Evolutionary conservation across 352 stramenopile genomes (phyloP).

Genomic region (Globisporangium solare): DNA sequence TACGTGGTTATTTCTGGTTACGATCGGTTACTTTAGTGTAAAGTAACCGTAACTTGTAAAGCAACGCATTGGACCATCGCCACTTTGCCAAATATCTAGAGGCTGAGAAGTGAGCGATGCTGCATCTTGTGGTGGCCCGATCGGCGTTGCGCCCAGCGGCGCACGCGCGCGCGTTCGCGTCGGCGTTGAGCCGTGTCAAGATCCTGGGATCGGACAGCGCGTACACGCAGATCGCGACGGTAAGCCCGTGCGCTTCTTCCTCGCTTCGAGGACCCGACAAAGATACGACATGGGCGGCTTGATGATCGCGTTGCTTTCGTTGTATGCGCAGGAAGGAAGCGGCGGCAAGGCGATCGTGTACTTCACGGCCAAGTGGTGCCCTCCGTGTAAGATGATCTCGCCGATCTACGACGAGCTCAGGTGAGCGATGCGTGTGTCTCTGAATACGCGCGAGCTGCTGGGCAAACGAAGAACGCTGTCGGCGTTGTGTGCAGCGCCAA

Average conservation of each 20-base stretch:
- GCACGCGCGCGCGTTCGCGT: conserved; percentile 23
- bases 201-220: conserved; percentile 69
- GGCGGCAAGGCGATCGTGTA: conserved; percentile 81
- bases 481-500: conserved; percentile 26
- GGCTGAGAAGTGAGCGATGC: conserved; percentile 31
- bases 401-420: conserved; percentile 86
- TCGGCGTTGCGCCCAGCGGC: conserved; percentile 21
- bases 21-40: too few relatives aligned
- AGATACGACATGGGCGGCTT: too few relatives aligned
- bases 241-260: conserved; percentile 17
- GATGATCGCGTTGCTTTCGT: not conserved
- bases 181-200: conserved; percentile 57
- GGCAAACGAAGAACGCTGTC: not conserved
- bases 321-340: conserved; percentile 36
- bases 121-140: conserved; percentile 30
- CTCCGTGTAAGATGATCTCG: conserved; percentile 89
- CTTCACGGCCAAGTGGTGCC: conserved; percentile 89
- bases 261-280: not conserved
- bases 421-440: conserved; percentile 17
- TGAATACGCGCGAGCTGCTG: not conserved
- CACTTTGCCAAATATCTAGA: not conserved
- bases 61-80: too few relatives aligned
- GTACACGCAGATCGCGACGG: conserved; percentile 65
- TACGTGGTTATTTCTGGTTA: too few relatives aligned
- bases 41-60: too few relatives aligned